phyloP scores from a whole-genome alignment of 495 filamentous ascomycete genomes.

The Lophiostoma macrostomum region DNA sequence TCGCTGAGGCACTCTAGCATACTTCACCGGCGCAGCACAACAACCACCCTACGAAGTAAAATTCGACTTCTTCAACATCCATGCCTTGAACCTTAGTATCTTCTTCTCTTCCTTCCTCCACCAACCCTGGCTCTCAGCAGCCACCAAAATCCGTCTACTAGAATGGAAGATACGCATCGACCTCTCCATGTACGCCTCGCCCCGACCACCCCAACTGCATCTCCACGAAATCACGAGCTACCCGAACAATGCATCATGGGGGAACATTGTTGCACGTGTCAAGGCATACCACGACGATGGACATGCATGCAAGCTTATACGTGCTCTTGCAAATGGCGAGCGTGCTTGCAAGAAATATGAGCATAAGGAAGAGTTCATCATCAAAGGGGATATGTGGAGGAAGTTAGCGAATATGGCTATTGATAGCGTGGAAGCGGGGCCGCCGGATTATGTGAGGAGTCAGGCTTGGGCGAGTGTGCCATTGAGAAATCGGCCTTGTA shows the following conservation, averaged over 20 bases:
- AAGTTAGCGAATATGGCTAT: constrained; percentile 63
- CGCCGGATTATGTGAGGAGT: too few species aligned
- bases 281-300: constrained; percentile 66
- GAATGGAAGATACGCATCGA: constrained; percentile 75
- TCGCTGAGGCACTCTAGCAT: constrained; percentile 42
- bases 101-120: constrained; percentile 57
- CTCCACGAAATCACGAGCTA: constrained; percentile 57
- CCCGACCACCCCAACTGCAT: constrained; percentile 52
- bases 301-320: constrained; percentile 68
- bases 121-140: constrained; percentile 40
- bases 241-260: constrained; percentile 52
- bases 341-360: constrained; percentile 46
- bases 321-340: constrained; percentile 62
- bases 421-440: too few species aligned
- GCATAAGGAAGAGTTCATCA: constrained; percentile 45
- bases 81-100: constrained; percentile 59
- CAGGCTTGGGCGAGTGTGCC: too few species aligned
- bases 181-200: constrained; percentile 63
- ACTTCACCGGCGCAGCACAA: constrained; percentile 61
- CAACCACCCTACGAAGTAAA: constrained; percentile 61
- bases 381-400: constrained; percentile 69
- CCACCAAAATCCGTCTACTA: constrained; percentile 61
- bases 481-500: too few species aligned
- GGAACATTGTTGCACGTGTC: constrained; percentile 55
- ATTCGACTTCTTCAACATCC: constrained; percentile 83